These are phyloP conservation scores for Tylopilus sp. DNA, from an alignment of 768 basidiomycete species.

Conservation along the genomic window DNA sequence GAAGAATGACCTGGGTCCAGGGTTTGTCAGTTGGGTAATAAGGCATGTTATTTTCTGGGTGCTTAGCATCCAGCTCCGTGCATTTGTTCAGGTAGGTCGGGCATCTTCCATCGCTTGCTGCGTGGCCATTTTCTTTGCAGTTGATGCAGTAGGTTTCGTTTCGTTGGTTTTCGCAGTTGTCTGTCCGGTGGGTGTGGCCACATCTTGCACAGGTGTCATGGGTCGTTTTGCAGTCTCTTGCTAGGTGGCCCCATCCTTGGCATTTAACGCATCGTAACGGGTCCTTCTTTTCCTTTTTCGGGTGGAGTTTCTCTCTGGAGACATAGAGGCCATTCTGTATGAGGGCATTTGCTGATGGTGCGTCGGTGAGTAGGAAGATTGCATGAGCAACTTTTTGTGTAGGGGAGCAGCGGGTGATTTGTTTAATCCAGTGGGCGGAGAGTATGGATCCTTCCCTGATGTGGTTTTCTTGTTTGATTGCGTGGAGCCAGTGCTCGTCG, in stretches of 20 bases:
- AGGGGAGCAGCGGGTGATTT: no score
- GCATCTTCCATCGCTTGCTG: background rate
- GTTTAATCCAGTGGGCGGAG: no score
- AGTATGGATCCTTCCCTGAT: no score
- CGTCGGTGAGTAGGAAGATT: no score
- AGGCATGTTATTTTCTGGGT: background rate
- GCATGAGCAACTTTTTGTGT: no score
- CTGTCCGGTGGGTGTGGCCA: background rate
- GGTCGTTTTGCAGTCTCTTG: background rate
- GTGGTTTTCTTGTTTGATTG: no score
- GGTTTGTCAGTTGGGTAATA: background rate
- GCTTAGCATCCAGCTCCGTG: background rate
- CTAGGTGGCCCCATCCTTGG: conserved; percentile 1
- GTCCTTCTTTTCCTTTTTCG: background rate
- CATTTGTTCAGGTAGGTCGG: background rate
- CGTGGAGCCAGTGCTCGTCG: no score
- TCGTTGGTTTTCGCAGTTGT: background rate
- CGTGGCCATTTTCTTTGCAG: background rate
- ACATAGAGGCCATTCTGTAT: background rate
- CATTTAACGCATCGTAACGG: background rate
- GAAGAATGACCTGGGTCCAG: background rate
- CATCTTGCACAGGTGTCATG: background rate
- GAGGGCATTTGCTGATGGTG: no score
- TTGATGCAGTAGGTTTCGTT: background rate
- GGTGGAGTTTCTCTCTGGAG: background rate